Conservation (phyloP, 495 filamentous ascomycete genomes). For the Cetradonia linearis region DNA sequence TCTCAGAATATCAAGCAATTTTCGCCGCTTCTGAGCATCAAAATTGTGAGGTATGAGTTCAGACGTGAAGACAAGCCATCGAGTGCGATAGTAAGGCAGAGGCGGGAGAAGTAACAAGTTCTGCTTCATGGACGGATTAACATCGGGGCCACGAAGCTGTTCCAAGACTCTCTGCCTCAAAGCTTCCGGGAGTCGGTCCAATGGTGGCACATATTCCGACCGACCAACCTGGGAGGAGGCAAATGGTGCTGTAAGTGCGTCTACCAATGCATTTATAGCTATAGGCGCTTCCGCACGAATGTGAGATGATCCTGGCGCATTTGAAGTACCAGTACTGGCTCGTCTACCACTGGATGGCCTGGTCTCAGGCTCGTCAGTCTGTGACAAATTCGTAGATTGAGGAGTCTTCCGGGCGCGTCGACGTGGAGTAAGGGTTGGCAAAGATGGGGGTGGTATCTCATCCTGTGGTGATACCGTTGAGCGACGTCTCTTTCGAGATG, state of each 20-base stretch:
- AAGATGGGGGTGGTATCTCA: neutral
- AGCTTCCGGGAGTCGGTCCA: neutral
- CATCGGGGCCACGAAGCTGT: neutral
- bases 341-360: neutral
- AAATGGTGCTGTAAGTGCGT: neutral
- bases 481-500: neutral
- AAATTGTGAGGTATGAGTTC: constrained; percentile 17
- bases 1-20: constrained; percentile 8
- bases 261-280: neutral
- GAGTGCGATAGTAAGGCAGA: neutral
- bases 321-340: neutral
- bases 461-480: neutral
- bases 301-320: neutral
- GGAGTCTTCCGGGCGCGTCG: neutral
- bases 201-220: neutral
- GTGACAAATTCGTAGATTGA: neutral
- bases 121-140: neutral
- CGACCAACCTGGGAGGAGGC: neutral
- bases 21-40: constrained; percentile 3
- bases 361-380: neutral
- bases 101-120: neutral
- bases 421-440: neutral
- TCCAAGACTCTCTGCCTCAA: neutral
- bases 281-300: neutral
- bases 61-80: constrained; percentile 7